Base-by-base conservation (phyloP, 108 stramenopile species). In the Poteriospumella lacustris region DNA sequence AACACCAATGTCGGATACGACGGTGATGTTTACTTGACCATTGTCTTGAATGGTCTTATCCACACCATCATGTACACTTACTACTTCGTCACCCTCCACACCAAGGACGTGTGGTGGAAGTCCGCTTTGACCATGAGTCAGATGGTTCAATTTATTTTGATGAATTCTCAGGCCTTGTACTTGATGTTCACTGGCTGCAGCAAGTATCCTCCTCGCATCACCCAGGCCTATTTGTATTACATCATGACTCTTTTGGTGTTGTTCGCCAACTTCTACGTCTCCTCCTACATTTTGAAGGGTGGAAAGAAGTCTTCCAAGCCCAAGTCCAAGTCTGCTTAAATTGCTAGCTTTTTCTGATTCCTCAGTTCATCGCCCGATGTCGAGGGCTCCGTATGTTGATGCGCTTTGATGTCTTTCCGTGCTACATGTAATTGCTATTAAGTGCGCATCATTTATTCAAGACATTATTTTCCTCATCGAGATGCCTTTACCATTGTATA, bases 31-130 rank as follows among this genome's bases (percentile, higher is more conserved):
- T 99, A 88, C 85, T 83, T 97, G 39, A 97, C 97, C 76, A 92
- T 97, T 76, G 80, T 93, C 28, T 83, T 97, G 56, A 99, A 99
- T 81, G 94, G 96, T 58, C 93, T 95, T 87, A 97, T 99, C 82
- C 98, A 99, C 87, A 94, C 95, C 19, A 92, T 99, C 81, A 97
- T 99, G 96, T 99, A 99, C 94, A 95, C 95, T 0, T 99, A 99
- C 87, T 99, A 97, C 93, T 97, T 96, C 81, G 94, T 96, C 64
- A 93, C 93, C 87, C 93, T 97, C 94, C 96, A 97, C 86, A 96
- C 97, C 76, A 93, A 92, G 79, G 82, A 96, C 78, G 95, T 98
- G 82, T 97, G 95, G 95, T 97, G 96, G 96, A 97, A 96, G 81
- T 91, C 90, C 1, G 89, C 85, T 77, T 83, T 99, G 73, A 99